Conservation (phyloP, 2,329 filamentous ascomycete genomes). For the Colletotrichum sp. region DNA sequence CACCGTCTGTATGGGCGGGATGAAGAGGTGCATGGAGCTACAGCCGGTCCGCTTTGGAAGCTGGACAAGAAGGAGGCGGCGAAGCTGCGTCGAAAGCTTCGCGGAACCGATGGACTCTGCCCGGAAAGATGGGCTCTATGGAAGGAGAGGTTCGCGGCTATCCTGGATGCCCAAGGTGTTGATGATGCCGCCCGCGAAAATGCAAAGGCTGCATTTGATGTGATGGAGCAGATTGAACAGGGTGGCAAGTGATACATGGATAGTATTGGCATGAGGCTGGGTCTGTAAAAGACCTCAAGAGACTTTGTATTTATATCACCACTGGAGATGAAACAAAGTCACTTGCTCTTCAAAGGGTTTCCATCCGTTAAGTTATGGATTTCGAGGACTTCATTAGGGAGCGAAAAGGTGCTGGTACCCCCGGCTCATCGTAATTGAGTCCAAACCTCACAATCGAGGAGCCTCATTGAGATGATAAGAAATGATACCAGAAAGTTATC, state of each 20-base stretch:
- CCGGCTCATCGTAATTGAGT: too few relatives aligned
- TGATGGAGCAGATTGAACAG: background rate
- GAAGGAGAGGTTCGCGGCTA: background rate
- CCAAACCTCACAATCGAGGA: background rate
- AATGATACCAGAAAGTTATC: too few relatives aligned
- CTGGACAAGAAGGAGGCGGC: background rate
- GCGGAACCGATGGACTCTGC: background rate
- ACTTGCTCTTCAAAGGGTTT: background rate
- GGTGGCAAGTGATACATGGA: background rate
- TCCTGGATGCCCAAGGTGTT: background rate
- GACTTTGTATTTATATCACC: accelerated
- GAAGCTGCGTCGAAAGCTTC: background rate
- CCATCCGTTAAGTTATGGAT: accelerated
- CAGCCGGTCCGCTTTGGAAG: background rate
- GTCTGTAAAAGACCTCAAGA: background rate
- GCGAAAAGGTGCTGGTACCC: too few relatives aligned
- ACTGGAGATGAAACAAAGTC: background rate
- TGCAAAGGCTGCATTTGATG: background rate
- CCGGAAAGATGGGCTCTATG: background rate
- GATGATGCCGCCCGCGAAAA: background rate
- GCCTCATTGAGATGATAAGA: background rate
- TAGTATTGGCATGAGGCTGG: background rate
- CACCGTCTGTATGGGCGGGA: background rate
- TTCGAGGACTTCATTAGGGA: too few relatives aligned
- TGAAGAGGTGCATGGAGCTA: background rate